phyloP scores from a whole-genome alignment of 2,329 filamentous ascomycete genomes.

The Akanthomyces lecanii region DNA sequence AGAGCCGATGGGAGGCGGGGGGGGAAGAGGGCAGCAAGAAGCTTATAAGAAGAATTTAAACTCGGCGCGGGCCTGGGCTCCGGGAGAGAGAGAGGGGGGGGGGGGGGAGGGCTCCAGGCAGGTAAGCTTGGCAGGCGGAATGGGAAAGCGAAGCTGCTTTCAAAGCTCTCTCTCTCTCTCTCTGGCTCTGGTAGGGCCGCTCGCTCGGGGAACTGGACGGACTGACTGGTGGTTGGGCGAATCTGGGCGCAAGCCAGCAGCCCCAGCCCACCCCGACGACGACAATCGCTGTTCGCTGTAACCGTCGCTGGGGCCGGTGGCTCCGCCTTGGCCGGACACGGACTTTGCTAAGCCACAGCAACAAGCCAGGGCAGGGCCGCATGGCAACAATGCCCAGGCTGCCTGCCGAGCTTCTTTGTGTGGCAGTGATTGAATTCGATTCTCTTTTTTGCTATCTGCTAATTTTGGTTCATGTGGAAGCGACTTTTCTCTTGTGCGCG shows the following conservation, averaged over 20 bases:
- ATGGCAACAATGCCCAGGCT: background rate
- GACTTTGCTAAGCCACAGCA: slow-evolving; percentile 3
- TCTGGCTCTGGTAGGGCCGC: background rate
- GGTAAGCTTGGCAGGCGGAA: slow-evolving; percentile 2
- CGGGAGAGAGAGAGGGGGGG: no score
- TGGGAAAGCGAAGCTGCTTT: background rate
- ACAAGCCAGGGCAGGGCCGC: background rate
- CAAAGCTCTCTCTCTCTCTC: no score
- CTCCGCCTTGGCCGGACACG: slow-evolving; percentile 9
- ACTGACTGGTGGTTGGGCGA: background rate
- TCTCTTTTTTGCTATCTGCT: no score
- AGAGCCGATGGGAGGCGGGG: background rate
- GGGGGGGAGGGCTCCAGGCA: no score
- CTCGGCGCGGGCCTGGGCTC: background rate
- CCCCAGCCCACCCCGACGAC: background rate
- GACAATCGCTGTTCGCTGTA: background rate
- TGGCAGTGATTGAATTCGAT: no score
- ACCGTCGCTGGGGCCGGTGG: background rate
- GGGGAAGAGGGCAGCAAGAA: slow-evolving; percentile 8
- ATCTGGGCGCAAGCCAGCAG: background rate
- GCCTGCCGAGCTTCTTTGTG: background rate
- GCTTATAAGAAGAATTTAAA: slow-evolving; percentile 11
- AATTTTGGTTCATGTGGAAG: no score
- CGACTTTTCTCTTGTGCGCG: no score
- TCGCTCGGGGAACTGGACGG: background rate